Evolutionary conservation across 495 filamentous ascomycete genomes (phyloP), one percentile per base, ranked within the genome.

Genomic region (Xylaria scruposa): DNA sequence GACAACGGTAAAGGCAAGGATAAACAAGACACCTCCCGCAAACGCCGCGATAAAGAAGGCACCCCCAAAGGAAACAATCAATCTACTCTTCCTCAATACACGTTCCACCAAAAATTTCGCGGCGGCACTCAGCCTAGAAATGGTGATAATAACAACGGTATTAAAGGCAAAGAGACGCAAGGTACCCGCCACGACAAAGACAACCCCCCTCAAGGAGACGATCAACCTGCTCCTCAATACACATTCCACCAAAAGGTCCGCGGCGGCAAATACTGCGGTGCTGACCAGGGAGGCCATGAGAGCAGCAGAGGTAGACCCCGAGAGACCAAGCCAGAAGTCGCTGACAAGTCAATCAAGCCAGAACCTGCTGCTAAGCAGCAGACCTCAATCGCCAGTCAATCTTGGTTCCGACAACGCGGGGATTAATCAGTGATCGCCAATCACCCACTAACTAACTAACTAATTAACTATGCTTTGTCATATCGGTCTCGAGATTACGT

Each of bases 391-490:
- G 64, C 5, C 60, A 77, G 49, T 36, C 70, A 19, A 59, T 66
- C 53, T 62, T 70, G 38, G 38, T 42, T 42, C 38, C 54, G 40
- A 51, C 47, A 10, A 70, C n/a, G 17, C 1, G 31, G 70, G 76
- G 19, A 67, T 74, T 42, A 76, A 63, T 1, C 29, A 8, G 29
- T 1, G 33, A 36, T 36, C 73, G 36, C 81, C 83, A 68, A 77
- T 71, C 7, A 83, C 79, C 70, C 7, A 83, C 79, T 0, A 75
- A 83, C n/a, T n/a, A n/a, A n/a, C n/a, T n/a, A n/a, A n/a, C n/a
- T n/a, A n/a, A n/a, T n/a, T n/a, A n/a, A n/a, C 79, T 0, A 74
- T 84, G 61, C 78, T 88, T 17, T 80, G 76, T 66, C 85, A 89
- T 51, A 75, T 84, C 46, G 79, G 88, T 3, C 29, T 31, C 29